These are phyloP conservation scores for Nepenthes alata DNA, from an alignment of 179 eudicot species.

Conservation along the genomic window DNA sequence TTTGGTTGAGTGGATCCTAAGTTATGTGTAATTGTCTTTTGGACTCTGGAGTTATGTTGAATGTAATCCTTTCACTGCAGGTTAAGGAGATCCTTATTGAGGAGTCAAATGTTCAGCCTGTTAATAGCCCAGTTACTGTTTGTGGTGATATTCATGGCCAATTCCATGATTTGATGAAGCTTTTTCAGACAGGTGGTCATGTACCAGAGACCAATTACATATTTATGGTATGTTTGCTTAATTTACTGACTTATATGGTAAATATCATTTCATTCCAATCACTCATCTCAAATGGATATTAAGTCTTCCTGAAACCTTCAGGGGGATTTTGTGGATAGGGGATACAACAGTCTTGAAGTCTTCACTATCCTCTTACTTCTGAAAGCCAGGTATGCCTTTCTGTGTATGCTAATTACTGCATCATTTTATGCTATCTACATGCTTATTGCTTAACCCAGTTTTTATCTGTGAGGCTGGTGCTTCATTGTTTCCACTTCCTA, in stretches of 20 bases:
- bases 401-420: too few species aligned
- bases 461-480: too few species aligned
- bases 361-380: slow-evolving; percentile 95
- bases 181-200: slow-evolving; percentile 81
- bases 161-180: slow-evolving; percentile 78
- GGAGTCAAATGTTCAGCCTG: slow-evolving; percentile 87
- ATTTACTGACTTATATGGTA: not conserved
- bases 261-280: not conserved
- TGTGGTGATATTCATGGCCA: slow-evolving; percentile 91
- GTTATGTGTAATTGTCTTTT: not conserved
- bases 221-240: slow-evolving; percentile 55
- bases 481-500: too few species aligned
- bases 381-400: slow-evolving; percentile 69
- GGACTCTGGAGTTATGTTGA: too few species aligned
- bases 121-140: slow-evolving; percentile 85
- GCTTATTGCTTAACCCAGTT: too few species aligned
- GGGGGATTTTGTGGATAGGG: slow-evolving; percentile 99
- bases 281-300: slow-evolving; percentile 2
- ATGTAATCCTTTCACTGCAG: slow-evolving; percentile 15
- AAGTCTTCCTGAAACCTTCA: slow-evolving; percentile 14
- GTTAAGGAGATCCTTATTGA: slow-evolving; percentile 78
- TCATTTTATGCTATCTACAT: too few species aligned
- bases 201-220: slow-evolving; percentile 87
- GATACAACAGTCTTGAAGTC: slow-evolving; percentile 95
- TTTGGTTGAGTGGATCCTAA: not conserved